phyloP scores from a whole-genome alignment of 202 grass and related monocot genomes.

The Musa balbisiana region DNA sequence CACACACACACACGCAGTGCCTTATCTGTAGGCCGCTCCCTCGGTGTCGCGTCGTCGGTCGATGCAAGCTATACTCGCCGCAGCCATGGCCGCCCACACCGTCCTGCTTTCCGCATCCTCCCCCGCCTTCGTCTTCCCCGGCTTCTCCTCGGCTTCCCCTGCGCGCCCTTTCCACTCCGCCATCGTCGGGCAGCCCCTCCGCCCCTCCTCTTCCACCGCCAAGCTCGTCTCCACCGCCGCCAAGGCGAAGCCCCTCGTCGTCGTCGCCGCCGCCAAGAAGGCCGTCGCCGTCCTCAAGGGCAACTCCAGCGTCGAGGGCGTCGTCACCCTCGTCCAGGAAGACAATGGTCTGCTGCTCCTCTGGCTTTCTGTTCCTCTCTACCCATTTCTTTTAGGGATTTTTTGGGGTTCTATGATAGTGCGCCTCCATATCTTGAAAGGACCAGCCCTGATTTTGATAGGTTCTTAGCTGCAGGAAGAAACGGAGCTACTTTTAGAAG shows the following conservation, averaged over 20 bases:
- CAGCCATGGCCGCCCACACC: conserved; percentile 60
- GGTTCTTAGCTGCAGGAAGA: too few species aligned
- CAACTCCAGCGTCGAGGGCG: conserved; percentile 59
- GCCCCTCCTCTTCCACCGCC: conserved; percentile 3
- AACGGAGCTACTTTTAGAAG: too few species aligned
- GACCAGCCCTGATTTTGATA: too few species aligned
- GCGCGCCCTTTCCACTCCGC: conserved; percentile 61
- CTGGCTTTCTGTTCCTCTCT: neutral
- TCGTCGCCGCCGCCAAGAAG: conserved; percentile 38
- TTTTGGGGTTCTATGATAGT: neutral
- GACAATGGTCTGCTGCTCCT: conserved; percentile 40
- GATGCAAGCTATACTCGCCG: conserved; percentile 1
- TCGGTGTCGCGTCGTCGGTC: neutral
- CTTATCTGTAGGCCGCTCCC: neutral
- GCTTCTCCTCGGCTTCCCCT: conserved; percentile 41
- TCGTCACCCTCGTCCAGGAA: conserved; percentile 76
- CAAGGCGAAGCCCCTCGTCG: conserved; percentile 23
- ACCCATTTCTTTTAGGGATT: neutral
- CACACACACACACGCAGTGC: too few species aligned
- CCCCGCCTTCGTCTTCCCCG: conserved; percentile 48
- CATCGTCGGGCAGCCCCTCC: conserved; percentile 21
- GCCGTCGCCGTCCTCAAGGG: conserved; percentile 30
- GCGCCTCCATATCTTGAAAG: neutral
- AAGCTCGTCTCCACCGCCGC: conserved; percentile 3
- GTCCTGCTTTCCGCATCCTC: conserved; percentile 40